A percentile compares a stretch with the other conserved stretches of the same genome.
Evolutionary conservation across 192 early-diverging fungal genomes (phyloP).

Genomic region (Rhizoclosmatium globosum): DNA sequence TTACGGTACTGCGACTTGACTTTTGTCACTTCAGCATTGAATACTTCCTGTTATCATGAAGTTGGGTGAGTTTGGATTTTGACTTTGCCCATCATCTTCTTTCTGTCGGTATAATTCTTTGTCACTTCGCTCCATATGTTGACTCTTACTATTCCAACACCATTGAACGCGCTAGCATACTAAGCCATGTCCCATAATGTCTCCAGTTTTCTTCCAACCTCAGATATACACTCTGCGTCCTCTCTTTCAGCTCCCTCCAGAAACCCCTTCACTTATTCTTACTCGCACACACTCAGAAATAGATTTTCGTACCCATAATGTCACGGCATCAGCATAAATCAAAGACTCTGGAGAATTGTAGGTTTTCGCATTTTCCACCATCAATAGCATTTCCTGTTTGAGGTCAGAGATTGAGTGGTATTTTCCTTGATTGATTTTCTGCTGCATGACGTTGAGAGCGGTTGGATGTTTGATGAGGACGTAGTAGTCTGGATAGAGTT

Average conservation of each 20-base stretch:
- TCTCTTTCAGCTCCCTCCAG: too few relatives aligned
- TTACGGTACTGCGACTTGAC: slow-evolving; percentile 15
- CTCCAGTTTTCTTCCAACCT: too few relatives aligned
- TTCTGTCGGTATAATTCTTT: too few relatives aligned
- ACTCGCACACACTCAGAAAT: neutral
- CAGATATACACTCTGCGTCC: too few relatives aligned
- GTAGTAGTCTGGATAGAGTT: slow-evolving; percentile 93
- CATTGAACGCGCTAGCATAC: too few relatives aligned
- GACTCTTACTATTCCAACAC: too few relatives aligned
- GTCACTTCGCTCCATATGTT: too few relatives aligned
- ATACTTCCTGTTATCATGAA: slow-evolving; percentile 21
- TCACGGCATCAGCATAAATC: slow-evolving; percentile 52
- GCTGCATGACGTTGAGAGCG: slow-evolving; percentile 72
- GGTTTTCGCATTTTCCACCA: slow-evolving; percentile 91
- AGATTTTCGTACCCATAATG: slow-evolving; percentile 26
- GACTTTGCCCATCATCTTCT: too few relatives aligned
- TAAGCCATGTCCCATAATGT: too few relatives aligned
- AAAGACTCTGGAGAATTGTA: slow-evolving; percentile 90
- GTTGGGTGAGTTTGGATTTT: neutral
- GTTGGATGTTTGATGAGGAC: slow-evolving; percentile 83
- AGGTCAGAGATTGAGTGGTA: slow-evolving; percentile 78
- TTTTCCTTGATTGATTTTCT: slow-evolving; percentile 63
- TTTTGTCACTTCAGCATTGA: slow-evolving; percentile 34
- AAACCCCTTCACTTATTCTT: too few relatives aligned
- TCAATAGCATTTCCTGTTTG: slow-evolving; percentile 78